Conservation (phyloP, 345 rosid species). For the Eucalyptus globulus region DNA sequence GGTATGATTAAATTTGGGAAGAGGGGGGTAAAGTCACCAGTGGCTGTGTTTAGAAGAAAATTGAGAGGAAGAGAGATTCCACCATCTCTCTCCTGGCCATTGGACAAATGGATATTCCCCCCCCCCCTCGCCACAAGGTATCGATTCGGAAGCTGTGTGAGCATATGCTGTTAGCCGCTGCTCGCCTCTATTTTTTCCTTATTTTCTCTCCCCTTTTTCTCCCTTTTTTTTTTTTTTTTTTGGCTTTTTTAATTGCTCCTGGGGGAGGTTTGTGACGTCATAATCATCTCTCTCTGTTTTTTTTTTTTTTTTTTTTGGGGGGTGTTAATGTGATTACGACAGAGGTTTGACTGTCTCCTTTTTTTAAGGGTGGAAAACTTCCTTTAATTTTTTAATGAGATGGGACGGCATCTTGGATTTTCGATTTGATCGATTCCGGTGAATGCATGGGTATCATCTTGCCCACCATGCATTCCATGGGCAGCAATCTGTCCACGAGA, state of each 20-base stretch:
- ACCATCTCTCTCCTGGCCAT: background rate
- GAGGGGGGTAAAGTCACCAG: background rate
- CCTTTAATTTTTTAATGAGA: background rate
- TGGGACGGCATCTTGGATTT: rapidly evolving
- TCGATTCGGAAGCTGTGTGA: background rate
- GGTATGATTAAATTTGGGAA: background rate
- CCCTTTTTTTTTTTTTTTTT: background rate
- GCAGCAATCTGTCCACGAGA: background rate
- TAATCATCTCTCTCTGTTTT: background rate
- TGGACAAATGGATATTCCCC: background rate
- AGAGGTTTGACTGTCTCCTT: background rate
- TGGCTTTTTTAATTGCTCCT: background rate
- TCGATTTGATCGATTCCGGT: background rate
- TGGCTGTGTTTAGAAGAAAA: background rate
- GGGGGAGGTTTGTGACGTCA: background rate
- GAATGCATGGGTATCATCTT: background rate
- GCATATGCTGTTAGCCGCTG: background rate
- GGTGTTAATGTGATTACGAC: background rate
- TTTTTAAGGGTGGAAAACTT: too few relatives aligned
- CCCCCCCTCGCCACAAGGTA: background rate
- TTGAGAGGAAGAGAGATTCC: too few relatives aligned
- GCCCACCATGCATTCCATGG: background rate
- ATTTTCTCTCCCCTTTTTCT: background rate
- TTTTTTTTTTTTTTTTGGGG: background rate
- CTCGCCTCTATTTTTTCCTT: background rate